phyloP scores from a whole-genome alignment of 1,139 yeast genomes.

The Protomyces gravidus region DNA sequence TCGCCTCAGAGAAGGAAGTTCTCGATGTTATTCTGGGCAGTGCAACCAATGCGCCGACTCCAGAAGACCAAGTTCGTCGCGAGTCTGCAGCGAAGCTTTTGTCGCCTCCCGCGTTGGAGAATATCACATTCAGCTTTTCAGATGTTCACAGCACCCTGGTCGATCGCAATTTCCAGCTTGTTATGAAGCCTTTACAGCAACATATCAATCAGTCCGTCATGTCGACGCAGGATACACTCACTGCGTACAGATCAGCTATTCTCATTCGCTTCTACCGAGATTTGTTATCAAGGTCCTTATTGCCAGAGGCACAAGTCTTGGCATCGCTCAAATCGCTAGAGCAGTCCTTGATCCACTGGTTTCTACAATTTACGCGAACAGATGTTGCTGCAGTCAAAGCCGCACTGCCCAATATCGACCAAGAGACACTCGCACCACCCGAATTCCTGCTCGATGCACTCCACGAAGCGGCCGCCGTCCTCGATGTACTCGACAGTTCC shows the following conservation, averaged over 20 bases:
- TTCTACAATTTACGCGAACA: slow-evolving; percentile 24
- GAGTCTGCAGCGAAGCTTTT: not conserved
- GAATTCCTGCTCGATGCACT: slow-evolving; percentile 41
- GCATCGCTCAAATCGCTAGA: slow-evolving; percentile 14
- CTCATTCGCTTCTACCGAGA: slow-evolving; percentile 62
- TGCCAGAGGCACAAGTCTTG: slow-evolving; percentile 14
- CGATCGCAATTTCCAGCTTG: slow-evolving; percentile 8
- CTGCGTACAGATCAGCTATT: slow-evolving; percentile 56
- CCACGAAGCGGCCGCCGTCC: slow-evolving; percentile 40
- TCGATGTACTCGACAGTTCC: slow-evolving; percentile 41
- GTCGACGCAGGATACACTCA: slow-evolving; percentile 56
- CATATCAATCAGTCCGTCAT: slow-evolving; percentile 66
- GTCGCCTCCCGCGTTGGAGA: slow-evolving; percentile 1
- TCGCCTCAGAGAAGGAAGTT: slow-evolving; percentile 81
- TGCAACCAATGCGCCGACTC: slow-evolving; percentile 39
- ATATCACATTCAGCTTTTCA: slow-evolving; percentile 4
- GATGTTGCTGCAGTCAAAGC: slow-evolving; percentile 21
- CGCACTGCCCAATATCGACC: slow-evolving; percentile 15
- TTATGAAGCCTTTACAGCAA: slow-evolving; percentile 29
- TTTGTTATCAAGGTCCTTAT: slow-evolving; percentile 55
- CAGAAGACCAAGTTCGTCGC: slow-evolving; percentile 35
- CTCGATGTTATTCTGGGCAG: slow-evolving; percentile 52
- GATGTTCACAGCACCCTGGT: slow-evolving; percentile 18
- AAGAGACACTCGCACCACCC: slow-evolving; percentile 41
- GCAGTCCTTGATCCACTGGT: slow-evolving; percentile 34